These are phyloP conservation scores for Cicer bijugum DNA, from an alignment of 306 rosid species.

Conservation along the genomic window DNA sequence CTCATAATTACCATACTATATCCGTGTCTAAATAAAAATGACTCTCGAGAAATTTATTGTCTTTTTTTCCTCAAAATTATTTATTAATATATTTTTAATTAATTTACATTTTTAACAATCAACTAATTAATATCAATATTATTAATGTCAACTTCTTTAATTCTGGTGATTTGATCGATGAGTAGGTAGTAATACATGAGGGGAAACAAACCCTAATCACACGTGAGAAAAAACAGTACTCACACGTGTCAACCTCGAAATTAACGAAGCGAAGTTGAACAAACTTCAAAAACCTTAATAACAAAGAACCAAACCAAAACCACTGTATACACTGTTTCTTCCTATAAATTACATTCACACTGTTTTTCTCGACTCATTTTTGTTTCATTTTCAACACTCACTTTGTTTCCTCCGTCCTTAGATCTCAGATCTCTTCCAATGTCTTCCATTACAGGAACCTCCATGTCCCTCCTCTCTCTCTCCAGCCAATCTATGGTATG, in stretches of 20 bases:
- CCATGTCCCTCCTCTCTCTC: conserved; percentile 46
- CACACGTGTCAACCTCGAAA: conserved; percentile 27
- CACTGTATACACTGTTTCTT: neutral
- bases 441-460: conserved; percentile 57
- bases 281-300: conserved; percentile 7
- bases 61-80: too few species aligned
- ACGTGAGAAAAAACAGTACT: too few species aligned
- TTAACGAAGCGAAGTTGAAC: neutral
- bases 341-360: conserved; percentile 17
- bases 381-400: neutral
- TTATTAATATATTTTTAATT: too few species aligned
- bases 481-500: conserved; percentile 53
- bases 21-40: too few species aligned
- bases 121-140: too few species aligned
- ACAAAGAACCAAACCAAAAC: neutral
- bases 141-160: too few species aligned
- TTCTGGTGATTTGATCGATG: too few species aligned
- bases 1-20: too few species aligned
- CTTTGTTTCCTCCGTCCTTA: conserved; percentile 56
- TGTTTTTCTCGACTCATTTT: neutral
- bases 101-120: too few species aligned
- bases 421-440: conserved; percentile 47
- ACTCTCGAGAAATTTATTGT: too few species aligned
- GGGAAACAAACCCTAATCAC: too few species aligned
- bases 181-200: too few species aligned